phyloP scores from a whole-genome alignment of 805 yeast species.

The Myxozyma udenii region DNA sequence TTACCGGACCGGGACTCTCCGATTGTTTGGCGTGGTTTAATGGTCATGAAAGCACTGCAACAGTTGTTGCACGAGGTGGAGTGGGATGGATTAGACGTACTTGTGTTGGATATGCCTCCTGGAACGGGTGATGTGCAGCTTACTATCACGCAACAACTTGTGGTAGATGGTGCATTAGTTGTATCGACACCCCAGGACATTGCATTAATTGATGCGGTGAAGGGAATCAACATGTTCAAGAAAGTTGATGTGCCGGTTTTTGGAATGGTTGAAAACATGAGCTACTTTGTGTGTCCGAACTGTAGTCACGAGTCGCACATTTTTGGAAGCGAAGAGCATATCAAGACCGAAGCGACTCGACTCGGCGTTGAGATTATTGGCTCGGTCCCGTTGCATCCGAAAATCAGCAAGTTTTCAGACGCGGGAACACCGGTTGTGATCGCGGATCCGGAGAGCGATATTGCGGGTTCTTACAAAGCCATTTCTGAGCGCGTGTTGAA shows the following conservation, averaged over 20 bases:
- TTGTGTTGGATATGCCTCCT: slow-evolving; percentile 84
- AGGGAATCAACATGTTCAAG: slow-evolving; percentile 75
- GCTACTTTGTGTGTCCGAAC: slow-evolving; percentile 69
- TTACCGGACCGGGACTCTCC: slow-evolving; percentile 63
- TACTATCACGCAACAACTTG: slow-evolving; percentile 74
- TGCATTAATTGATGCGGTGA: slow-evolving; percentile 73
- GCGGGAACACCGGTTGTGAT: slow-evolving; percentile 61
- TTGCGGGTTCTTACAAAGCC: slow-evolving; percentile 46
- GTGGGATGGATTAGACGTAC: slow-evolving; percentile 64
- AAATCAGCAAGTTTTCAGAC: slow-evolving; percentile 61
- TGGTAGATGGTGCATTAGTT: slow-evolving; percentile 73
- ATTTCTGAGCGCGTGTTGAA: slow-evolving; percentile 47
- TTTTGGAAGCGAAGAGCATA: slow-evolving; percentile 66
- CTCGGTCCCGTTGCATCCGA: slow-evolving; percentile 61
- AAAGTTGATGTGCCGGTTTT: slow-evolving; percentile 68
- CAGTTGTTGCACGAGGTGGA: slow-evolving; percentile 79
- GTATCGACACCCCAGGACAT: slow-evolving; percentile 87
- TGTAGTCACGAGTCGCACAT: slow-evolving; percentile 71
- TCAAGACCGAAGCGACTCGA: slow-evolving; percentile 45
- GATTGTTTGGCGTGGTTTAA: slow-evolving; percentile 80
- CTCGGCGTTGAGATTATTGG: slow-evolving; percentile 56
- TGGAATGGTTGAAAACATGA: slow-evolving; percentile 83
- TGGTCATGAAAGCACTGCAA: slow-evolving; percentile 83
- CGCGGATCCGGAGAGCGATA: slow-evolving; percentile 40
- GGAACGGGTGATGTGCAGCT: slow-evolving; percentile 89